Evolutionary conservation across 352 stramenopile genomes (phyloP), one percentile per base, ranked within the genome.

Genomic region (Pseudoperonospora humuli): DNA sequence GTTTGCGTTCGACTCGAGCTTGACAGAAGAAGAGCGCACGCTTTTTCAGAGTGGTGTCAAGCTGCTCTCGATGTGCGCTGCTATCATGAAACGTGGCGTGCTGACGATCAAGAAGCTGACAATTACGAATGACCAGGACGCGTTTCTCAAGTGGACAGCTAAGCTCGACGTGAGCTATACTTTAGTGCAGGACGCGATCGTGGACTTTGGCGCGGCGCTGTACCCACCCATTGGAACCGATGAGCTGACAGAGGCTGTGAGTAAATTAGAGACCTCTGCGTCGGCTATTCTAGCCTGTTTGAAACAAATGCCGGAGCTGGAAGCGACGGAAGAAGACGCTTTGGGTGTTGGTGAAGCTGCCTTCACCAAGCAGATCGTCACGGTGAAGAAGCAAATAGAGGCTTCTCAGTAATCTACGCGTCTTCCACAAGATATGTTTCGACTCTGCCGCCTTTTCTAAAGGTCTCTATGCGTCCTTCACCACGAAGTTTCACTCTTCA

Each of bases 141-240:
- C 61, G 23, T 77, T 86, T 37, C 59, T 93, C 24, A 50, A 57
- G 45, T 93, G 80, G 80, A 85, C 77, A n/a, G 63, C 69, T 7
- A 45, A 34, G 39, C 61, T 93, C 21, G 77, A 89, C 32, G 62
- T 68, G 11, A 68, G 50, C 38, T 93, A 93, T 61, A 61, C 61
- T 9, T 52, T 42, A 2, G 70, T 76, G 20, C 67, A 85, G 59
- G 70, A 84, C 38, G 67, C 65, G 2, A 61, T 93, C 31, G 78
- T 93, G 29, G 80, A 93, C 57, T 70, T 93, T 51, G 78, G 80
- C 26, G 80, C 80, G n/a, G 80, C 79, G 20, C 21, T 90, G 54
- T 86, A 84, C 48, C 80, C 80, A 25, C 80, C 80, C 3, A 69
- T 90, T 40, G 75, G 79, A 28, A 61, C 67, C 0, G 73, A 84